These are phyloP conservation scores for Colletotrichum sp. DNA, from an alignment of 2,329 filamentous ascomycete species.

Conservation along the genomic window DNA sequence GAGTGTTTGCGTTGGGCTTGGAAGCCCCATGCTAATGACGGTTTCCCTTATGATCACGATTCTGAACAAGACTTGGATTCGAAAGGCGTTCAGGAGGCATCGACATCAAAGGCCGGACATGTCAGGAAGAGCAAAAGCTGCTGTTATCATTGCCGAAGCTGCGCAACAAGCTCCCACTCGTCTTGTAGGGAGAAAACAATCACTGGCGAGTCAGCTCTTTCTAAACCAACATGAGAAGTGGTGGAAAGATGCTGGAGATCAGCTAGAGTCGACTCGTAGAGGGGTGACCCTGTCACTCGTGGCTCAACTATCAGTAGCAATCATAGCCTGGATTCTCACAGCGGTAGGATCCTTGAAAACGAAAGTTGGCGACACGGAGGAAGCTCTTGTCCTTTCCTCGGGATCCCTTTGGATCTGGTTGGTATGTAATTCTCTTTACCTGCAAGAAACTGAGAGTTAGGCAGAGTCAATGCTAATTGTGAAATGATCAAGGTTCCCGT, in stretches of 20 bases:
- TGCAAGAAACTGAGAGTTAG: too few species aligned
- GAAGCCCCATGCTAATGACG: neutral
- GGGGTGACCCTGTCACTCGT: fast-evolving
- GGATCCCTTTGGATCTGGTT: neutral
- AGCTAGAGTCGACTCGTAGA: fast-evolving
- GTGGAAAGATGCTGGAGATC: fast-evolving
- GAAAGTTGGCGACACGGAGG: neutral
- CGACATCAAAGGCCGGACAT: neutral
- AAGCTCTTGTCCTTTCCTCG: fast-evolving
- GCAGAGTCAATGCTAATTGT: neutral
- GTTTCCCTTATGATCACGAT: neutral
- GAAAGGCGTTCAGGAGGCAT: neutral
- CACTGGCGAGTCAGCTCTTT: fast-evolving
- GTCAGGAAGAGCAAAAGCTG: neutral
- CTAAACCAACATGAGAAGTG: neutral
- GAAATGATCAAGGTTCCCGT: neutral
- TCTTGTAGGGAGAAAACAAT: neutral
- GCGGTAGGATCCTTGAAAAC: neutral
- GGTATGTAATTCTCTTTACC: neutral
- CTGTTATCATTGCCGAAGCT: fast-evolving
- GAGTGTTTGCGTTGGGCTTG: neutral
- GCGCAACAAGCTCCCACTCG: neutral
- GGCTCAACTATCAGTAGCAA: fast-evolving
- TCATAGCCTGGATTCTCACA: neutral
- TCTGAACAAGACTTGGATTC: neutral